phyloP scores from a whole-genome alignment of 495 filamentous ascomycete genomes.

The Pseudotulostoma volvatum region DNA sequence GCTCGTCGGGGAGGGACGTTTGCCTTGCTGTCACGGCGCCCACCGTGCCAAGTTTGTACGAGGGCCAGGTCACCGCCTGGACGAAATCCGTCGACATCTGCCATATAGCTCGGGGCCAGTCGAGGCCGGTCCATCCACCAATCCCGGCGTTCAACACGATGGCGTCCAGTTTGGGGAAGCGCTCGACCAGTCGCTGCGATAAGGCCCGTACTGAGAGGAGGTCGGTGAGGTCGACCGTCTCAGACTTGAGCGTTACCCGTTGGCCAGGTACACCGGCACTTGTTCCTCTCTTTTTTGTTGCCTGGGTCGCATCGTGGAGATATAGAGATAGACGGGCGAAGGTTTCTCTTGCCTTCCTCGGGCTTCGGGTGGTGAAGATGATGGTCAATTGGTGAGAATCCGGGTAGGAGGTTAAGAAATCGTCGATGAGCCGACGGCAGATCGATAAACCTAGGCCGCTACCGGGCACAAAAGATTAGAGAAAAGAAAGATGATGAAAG shows the following conservation, averaged over 20 bases:
- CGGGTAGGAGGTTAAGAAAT: slow-evolving; percentile 59
- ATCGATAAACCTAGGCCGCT: slow-evolving; percentile 86
- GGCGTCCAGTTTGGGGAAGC: slow-evolving; percentile 55
- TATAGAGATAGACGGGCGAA: slow-evolving; percentile 23
- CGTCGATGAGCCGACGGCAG: slow-evolving; percentile 74
- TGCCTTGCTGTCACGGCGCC: slow-evolving; percentile 37
- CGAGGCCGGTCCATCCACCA: slow-evolving; percentile 67
- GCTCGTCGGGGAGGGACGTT: slow-evolving; percentile 21
- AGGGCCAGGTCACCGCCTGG: slow-evolving; percentile 58
- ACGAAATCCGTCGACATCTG: slow-evolving; percentile 46
- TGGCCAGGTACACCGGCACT: too few species aligned
- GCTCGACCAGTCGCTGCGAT: slow-evolving; percentile 27
- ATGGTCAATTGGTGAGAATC: slow-evolving; percentile 38
- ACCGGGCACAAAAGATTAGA: slow-evolving; percentile 1
- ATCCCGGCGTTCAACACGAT: slow-evolving; percentile 79
- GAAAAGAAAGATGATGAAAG: slow-evolving; percentile 1
- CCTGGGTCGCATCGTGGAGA: slow-evolving; percentile 8
- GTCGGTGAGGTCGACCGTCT: slow-evolving; percentile 39
- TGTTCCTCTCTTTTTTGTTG: slow-evolving; percentile 8
- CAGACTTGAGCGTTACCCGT: slow-evolving; percentile 31
- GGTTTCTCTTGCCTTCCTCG: slow-evolving; percentile 29
- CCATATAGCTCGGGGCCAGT: slow-evolving; percentile 50
- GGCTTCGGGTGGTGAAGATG: slow-evolving; percentile 36
- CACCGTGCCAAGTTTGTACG: slow-evolving; percentile 47
- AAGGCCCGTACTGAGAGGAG: slow-evolving; percentile 38